phyloP scores from a whole-genome alignment of 2,329 filamentous ascomycete genomes.

The Trichoderma citrinoviride region DNA sequence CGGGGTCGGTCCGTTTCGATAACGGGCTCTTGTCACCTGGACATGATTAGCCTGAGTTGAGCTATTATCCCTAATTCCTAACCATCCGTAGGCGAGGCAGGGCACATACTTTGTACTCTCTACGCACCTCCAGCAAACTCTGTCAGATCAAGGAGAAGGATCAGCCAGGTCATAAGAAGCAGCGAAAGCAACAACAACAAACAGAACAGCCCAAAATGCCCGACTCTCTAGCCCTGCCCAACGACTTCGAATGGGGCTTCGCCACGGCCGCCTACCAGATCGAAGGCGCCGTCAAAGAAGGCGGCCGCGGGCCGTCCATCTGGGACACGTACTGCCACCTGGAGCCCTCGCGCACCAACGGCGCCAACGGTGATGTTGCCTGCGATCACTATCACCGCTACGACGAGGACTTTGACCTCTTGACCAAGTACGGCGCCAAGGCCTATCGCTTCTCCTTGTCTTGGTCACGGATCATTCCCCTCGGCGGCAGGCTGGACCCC shows the following conservation, averaged over 20 bases:
- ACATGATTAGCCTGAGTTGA: slow-evolving; percentile 18
- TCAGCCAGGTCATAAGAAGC: not conserved
- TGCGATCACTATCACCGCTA: slow-evolving; percentile 44
- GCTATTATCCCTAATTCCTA: slow-evolving; percentile 4
- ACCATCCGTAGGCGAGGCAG: not conserved
- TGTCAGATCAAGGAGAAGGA: not conserved
- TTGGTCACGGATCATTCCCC: slow-evolving; percentile 64
- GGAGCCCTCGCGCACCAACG: slow-evolving; percentile 40
- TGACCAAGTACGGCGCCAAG: slow-evolving; percentile 56
- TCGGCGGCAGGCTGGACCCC: slow-evolving; percentile 60
- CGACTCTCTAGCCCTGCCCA: slow-evolving; percentile 29
- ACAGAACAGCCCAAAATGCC: slow-evolving; percentile 17
- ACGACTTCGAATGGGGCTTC: slow-evolving; percentile 42
- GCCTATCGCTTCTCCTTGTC: slow-evolving; percentile 65
- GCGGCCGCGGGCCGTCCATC: slow-evolving; percentile 43
- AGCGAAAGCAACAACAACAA: not conserved
- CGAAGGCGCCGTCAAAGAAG: slow-evolving; percentile 42
- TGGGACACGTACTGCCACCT: slow-evolving; percentile 45
- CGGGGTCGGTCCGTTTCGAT: slow-evolving; percentile 17
- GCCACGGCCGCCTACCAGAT: slow-evolving; percentile 46
- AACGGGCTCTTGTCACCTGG: slow-evolving; percentile 9
- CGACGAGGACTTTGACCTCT: slow-evolving; percentile 56
- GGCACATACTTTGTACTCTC: not conserved
- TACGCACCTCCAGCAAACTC: slow-evolving; percentile 7
- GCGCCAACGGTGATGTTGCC: slow-evolving; percentile 47